These are phyloP conservation scores for Fusarium sp. DNA, from an alignment of 2,329 filamentous ascomycete genomes.

Conservation along the genomic window DNA sequence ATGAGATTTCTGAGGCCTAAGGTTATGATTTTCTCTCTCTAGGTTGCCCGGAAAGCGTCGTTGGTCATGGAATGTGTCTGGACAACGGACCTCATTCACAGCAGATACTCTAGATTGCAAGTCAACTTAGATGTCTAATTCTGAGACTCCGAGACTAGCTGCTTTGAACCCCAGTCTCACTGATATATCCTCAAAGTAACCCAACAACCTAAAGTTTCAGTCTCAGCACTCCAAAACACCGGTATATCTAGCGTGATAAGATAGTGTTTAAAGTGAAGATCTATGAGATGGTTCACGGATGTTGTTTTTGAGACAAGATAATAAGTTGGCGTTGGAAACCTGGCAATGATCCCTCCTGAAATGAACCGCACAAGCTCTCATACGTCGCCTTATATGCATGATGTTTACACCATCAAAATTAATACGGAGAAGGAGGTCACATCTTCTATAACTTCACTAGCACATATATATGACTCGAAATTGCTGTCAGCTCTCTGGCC, in stretches of 20 bases:
- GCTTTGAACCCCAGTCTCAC: background rate
- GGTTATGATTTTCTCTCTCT: background rate
- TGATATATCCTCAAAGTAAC: background rate
- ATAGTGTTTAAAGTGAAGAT: too few species aligned
- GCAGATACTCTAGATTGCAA: too few species aligned
- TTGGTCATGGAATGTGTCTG: too few species aligned
- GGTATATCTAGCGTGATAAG: background rate
- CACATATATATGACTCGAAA: background rate
- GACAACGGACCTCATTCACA: too few species aligned
- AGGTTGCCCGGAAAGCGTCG: background rate
- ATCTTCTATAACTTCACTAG: background rate
- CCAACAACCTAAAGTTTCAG: background rate
- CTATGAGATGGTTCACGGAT: too few species aligned
- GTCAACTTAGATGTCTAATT: background rate
- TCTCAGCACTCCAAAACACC: background rate
- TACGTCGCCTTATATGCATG: too few species aligned
- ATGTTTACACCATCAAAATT: too few species aligned
- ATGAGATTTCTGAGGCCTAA: background rate
- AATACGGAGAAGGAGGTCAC: too few species aligned
- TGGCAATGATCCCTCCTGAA: too few species aligned
- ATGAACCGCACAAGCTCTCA: too few species aligned
- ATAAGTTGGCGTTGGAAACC: too few species aligned
- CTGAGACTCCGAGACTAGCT: background rate
- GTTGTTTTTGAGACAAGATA: too few species aligned
- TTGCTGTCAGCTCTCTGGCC: background rate